These are phyloP conservation scores for Kwoniella dendrophila DNA, from an alignment of 768 basidiomycete species.

Conservation along the genomic window DNA sequence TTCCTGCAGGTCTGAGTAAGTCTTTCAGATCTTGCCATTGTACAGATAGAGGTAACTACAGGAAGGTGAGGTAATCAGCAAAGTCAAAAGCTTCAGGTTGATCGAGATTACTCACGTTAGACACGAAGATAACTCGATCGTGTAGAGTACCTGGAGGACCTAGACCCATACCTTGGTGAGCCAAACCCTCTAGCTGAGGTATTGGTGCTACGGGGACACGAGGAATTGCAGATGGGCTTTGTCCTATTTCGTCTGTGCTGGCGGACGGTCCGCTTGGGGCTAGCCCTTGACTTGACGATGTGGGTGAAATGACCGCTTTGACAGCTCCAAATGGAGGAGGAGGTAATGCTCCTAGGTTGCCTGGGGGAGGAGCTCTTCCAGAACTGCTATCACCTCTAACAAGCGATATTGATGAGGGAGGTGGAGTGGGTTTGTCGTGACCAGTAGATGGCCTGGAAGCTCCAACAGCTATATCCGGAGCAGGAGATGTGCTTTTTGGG, in stretches of 20 bases:
- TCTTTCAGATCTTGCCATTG: constrained; percentile 97
- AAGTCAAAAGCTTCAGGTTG: background rate
- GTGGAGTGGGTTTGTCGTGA: constrained; percentile 12
- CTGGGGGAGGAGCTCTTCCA: constrained; percentile 27
- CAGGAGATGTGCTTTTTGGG: constrained; percentile 10
- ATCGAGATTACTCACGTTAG: constrained; percentile 34
- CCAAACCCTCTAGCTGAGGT: constrained; percentile 37
- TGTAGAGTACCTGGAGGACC: constrained; percentile 45
- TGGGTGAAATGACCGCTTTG: constrained; percentile 21
- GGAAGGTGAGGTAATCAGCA: background rate
- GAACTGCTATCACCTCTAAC: no score
- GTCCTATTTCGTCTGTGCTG: background rate
- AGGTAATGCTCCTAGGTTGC: constrained; percentile 29
- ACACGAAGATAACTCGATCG: constrained; percentile 47
- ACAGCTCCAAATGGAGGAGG: constrained; percentile 25
- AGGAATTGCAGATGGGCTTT: constrained; percentile 2
- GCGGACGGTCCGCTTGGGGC: background rate
- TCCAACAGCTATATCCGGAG: background rate
- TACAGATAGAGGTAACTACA: constrained; percentile 54
- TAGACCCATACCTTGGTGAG: constrained; percentile 36
- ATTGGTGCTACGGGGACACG: constrained; percentile 8
- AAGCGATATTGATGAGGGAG: no score
- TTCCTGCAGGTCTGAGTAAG: constrained; percentile 86
- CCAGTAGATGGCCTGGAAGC: constrained; percentile 15
- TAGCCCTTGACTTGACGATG: background rate